Conservation (phyloP, 2,329 filamentous ascomycete genomes). For the Ascochyta fabae region DNA sequence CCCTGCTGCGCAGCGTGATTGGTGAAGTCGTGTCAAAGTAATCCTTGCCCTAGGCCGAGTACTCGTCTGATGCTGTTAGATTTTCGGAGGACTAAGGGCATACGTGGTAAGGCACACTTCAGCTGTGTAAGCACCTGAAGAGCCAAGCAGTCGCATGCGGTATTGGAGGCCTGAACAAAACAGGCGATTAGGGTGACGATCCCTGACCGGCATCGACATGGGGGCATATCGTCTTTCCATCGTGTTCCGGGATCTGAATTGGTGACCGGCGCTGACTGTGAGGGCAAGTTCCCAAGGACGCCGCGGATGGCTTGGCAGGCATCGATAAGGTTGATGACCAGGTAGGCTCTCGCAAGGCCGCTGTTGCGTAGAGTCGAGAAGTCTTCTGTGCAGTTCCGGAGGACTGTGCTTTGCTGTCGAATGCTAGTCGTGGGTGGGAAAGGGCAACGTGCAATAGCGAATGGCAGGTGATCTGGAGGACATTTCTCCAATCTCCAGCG, state of each 20-base stretch:
- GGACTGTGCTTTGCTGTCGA: neutral
- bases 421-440: conserved; percentile 1
- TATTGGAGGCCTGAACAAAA: neutral
- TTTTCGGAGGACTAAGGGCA: neutral
- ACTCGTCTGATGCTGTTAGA: neutral
- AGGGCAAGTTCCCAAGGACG: neutral
- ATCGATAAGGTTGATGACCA: neutral
- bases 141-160: neutral
- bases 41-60: neutral
- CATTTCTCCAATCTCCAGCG: neutral
- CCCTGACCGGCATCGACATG: conserved; percentile 1
- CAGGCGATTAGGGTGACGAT: neutral
- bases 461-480: neutral
- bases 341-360: neutral
- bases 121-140: neutral
- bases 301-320: neutral
- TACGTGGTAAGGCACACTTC: conserved; percentile 9
- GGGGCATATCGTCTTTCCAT: neutral
- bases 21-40: neutral
- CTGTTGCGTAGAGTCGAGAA: neutral
- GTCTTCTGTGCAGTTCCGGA: conserved; percentile 3
- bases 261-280: neutral
- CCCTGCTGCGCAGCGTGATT: conserved; percentile 4
- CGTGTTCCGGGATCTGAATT: neutral
- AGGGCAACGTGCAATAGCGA: neutral